phyloP scores from a whole-genome alignment of 495 filamentous ascomycete genomes.

The Neurospora discreta region DNA sequence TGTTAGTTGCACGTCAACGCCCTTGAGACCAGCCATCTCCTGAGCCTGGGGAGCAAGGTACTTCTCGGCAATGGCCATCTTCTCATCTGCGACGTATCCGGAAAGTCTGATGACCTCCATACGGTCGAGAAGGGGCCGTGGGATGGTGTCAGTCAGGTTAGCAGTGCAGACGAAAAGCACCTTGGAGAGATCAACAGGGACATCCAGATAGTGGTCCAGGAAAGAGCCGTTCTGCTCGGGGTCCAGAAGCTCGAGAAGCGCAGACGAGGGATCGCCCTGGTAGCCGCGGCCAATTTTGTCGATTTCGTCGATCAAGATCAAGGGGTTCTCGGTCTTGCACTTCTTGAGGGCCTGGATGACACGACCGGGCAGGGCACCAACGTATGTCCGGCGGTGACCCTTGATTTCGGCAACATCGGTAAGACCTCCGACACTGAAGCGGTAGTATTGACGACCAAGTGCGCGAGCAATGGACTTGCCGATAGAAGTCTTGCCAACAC shows the following conservation, averaged over 20 bases:
- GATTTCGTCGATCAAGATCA: conserved; percentile 93
- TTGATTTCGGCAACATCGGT: conserved; percentile 99
- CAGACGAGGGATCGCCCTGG: conserved; percentile 92
- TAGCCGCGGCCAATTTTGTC: conserved; percentile 96
- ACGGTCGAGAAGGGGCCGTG: conserved; percentile 83
- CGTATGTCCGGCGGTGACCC: conserved; percentile 92
- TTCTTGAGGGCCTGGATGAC: conserved; percentile 99
- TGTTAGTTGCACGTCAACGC: conserved; percentile 74
- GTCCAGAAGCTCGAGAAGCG: conserved; percentile 87
- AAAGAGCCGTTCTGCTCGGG: conserved; percentile 97
- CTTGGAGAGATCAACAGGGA: conserved; percentile 94
- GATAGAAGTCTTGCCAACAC: conserved; percentile 96
- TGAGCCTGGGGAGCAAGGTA: conserved; percentile 89
- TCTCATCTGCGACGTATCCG: conserved; percentile 95
- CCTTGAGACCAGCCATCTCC: conserved; percentile 80
- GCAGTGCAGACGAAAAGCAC: conserved; percentile 99
- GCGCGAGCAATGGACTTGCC: conserved; percentile 96
- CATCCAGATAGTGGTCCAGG: conserved; percentile 97
- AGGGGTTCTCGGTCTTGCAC: conserved; percentile 94
- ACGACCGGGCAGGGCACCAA: conserved; percentile 88
- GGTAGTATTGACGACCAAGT: conserved; percentile 89
- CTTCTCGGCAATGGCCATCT: conserved; percentile 93
- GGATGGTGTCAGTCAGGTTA: conserved; percentile 98
- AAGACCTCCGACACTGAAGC: conserved; percentile 93
- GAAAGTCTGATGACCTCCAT: conserved; percentile 98